Base-by-base conservation (phyloP, 306 rosid species). In the Rosa rugosa region DNA sequence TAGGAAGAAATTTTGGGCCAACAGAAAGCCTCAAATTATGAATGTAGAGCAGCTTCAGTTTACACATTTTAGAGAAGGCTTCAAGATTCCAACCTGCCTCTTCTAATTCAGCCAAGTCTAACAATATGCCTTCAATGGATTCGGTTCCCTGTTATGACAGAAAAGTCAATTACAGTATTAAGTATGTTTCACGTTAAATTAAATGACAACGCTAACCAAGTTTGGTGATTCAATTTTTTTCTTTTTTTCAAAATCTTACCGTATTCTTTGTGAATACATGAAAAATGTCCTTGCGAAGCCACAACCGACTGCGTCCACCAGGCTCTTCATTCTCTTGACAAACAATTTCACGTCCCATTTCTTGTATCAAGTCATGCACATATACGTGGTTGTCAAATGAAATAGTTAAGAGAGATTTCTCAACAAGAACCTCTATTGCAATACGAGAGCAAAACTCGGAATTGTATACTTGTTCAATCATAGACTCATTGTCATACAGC, bases 291-390 rank as follows among this genome's bases (percentile, higher is more conserved):
- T 76, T 2, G 1, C 34, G 25, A 56, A 42, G 50, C 80, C 80
- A 79, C 53, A 86, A 2, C 17, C 87, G 75, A 46, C 73, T 80
- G 1, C 77, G 77, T 14, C 42, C 69, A 11, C 56, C 36, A 6
- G 77, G 72, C 23, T 73, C 57, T 11, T 2, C 25, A 23, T 42
- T 50, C 13, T 85, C 79, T 68, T 70, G n/a, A 8, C 38, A 25
- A 53, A 83, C 87, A 69, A 85, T 75, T 6, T 41, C 16, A 14
- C 51, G 54, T 13, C 86, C 90, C 83, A 84, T 72, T 10, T 82
- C 67, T 45, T 62, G 80, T 27, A 88, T 68, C 79, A 85, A 74
- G 77, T 81, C 77, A 77, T 88, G 89, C 1, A 25, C n/a, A n/a
- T n/a, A n/a, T n/a, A n/a, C n/a, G n/a, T 25, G 27, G 1, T 25